Conservation (phyloP, 1,139 yeast species). For the Saccharomyces hybrid region DNA sequence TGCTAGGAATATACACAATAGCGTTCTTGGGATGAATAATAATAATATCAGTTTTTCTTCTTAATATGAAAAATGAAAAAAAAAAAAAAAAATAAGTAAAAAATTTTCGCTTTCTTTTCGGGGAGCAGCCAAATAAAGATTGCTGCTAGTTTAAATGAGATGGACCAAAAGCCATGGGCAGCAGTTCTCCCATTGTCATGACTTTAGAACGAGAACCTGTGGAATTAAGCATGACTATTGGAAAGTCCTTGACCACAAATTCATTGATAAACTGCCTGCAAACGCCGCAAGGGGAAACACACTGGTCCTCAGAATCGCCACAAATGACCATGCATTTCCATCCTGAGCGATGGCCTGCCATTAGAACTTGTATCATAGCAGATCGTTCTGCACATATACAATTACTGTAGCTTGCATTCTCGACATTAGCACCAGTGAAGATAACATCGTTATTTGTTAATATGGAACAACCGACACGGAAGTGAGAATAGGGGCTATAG, state of each 20-base stretch:
- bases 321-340: constrained; percentile 42
- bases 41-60: not conserved
- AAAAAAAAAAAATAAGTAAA: not conserved
- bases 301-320: constrained; percentile 54
- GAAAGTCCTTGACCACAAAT: constrained; percentile 42
- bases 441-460: constrained; percentile 46
- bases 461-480: constrained; percentile 78
- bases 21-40: not conserved
- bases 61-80: not conserved
- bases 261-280: constrained; percentile 87
- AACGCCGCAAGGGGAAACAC: constrained; percentile 87
- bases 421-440: constrained; percentile 73
- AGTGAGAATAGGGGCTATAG: constrained; percentile 79
- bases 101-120: not conserved
- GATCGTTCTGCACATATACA: constrained; percentile 88
- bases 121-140: not conserved
- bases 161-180: constrained; percentile 88
- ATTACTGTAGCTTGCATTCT: constrained; percentile 87
- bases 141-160: not conserved
- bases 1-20: not conserved
- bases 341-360: constrained; percentile 9
- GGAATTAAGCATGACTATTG: constrained; percentile 54
- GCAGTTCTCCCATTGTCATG: constrained; percentile 50
- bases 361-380: constrained; percentile 63
- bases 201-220: constrained; percentile 41